Evolutionary conservation across 768 basidiomycete genomes (phyloP).

Genomic region (Ramaria rubella): DNA sequence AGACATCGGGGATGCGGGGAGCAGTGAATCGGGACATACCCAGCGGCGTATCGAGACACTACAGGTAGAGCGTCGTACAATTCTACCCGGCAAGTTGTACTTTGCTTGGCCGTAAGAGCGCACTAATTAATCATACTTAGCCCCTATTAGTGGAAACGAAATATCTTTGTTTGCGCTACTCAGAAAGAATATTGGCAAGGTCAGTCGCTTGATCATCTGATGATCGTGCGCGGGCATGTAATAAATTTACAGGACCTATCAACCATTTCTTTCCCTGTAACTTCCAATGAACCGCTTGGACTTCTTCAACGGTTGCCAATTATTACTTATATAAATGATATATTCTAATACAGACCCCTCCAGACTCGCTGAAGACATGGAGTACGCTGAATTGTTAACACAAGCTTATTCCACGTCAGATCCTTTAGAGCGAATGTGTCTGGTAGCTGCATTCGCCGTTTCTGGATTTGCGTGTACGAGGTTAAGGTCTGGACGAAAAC

Average conservation of each 20-base stretch:
- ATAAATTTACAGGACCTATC: conserved; percentile 69
- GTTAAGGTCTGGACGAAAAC: conserved; percentile 76
- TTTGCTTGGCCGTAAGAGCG: neutral
- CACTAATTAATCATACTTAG: neutral
- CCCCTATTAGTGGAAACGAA: conserved; percentile 48
- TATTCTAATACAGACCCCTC: neutral
- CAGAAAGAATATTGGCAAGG: conserved; percentile 88
- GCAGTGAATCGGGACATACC: neutral
- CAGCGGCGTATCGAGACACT: neutral
- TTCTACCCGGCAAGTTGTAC: conserved; percentile 10
- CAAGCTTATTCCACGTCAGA: conserved; percentile 55
- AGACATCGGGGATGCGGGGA: neutral
- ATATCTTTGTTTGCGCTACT: conserved; percentile 76
- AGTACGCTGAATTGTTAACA: conserved; percentile 65
- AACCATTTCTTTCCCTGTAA: conserved; percentile 77
- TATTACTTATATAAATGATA: neutral
- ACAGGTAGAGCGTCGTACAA: conserved; percentile 13
- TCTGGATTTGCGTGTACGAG: conserved; percentile 79
- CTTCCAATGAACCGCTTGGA: conserved; percentile 85
- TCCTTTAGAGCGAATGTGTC: conserved; percentile 61
- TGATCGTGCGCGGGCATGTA: neutral
- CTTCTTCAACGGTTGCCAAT: conserved; percentile 57
- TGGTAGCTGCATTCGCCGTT: conserved; percentile 78
- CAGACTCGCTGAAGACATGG: conserved; percentile 65
- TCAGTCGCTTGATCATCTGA: conserved; percentile 22